Conservation (phyloP, 116 monocot species). For the Cymodocea nodosa region DNA sequence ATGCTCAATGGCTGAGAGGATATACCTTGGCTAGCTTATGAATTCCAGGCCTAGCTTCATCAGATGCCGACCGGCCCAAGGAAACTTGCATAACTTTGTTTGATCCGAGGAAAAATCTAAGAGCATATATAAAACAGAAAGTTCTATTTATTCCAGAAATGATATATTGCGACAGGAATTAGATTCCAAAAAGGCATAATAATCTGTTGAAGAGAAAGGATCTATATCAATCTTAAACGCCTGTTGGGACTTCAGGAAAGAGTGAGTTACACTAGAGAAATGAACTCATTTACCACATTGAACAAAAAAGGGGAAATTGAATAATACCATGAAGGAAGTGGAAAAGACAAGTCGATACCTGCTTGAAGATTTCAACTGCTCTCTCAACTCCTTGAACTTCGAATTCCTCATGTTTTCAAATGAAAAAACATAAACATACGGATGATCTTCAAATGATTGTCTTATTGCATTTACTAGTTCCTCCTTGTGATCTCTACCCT, state of each 20-base stretch:
- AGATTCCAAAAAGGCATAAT: too few relatives aligned
- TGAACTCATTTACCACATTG: too few relatives aligned
- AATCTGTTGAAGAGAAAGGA: too few relatives aligned
- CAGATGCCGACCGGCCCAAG: constrained; percentile 53
- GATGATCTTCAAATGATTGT: constrained; percentile 52
- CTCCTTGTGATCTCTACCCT: constrained; percentile 83
- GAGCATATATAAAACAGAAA: constrained; percentile 1
- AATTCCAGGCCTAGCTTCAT: constrained; percentile 57
- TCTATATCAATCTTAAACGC: too few relatives aligned
- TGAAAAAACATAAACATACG: constrained; percentile 58
- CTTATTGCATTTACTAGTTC: constrained; percentile 43
- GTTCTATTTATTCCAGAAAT: too few relatives aligned
- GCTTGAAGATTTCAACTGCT: constrained; percentile 74
- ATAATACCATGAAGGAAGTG: not conserved
- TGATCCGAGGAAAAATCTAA: constrained; percentile 86
- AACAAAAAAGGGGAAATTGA: too few relatives aligned
- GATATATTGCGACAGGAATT: too few relatives aligned
- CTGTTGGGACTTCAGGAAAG: too few relatives aligned
- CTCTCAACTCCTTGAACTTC: constrained; percentile 84
- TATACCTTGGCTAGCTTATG: constrained; percentile 79
- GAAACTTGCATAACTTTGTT: constrained; percentile 97
- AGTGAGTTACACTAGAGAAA: too few relatives aligned
- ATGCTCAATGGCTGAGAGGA: not conserved
- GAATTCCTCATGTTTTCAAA: constrained; percentile 96
- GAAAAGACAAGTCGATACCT: constrained; percentile 28